Evolutionary conservation across 1,284 basidiomycete genomes (phyloP), one percentile per base, ranked within the genome.

Genomic region (Malassezia restricta): DNA sequence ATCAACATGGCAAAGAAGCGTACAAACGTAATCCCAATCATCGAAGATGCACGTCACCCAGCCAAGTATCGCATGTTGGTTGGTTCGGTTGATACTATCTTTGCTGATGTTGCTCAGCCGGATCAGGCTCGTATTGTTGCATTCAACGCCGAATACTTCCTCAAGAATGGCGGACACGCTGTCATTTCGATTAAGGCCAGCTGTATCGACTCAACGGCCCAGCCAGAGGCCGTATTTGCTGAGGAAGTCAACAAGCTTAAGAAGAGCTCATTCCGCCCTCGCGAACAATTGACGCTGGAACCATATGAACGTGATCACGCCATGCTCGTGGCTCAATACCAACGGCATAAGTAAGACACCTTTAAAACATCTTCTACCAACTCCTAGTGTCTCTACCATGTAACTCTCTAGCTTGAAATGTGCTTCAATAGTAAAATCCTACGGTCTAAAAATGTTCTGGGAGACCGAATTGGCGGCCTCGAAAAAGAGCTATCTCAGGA

Each of bases 1-100:
- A 95, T 99, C 71, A 87, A 87, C 77, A 99, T 98, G 94, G 92
- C 94, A 48, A 96, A 98, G 79, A 96, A 96, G 78, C 82, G 94
- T 57, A 98, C 94, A 60, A 98, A 98, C 76, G 90, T 98, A 62
- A 95, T 98, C 70, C 92, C 92, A 47, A 96, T 98, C 69, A 82
- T 98, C 51, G 92, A 98, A 76, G 94, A 98, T 73, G 92, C 92
- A 31, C 88, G 92, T 89, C 64, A 87, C 95, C 65, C 65, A 6
- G 61, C 68, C 54, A 73, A 69, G 59, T 72, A 71, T 61, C 63
- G 67, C 47, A 68, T 73, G 63, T 62, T 71, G 46, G 64, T 70
- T 24, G 64, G 65, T 47, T 65, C 65, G 41, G 68, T 71, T 47
- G 66, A 71, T 48, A 61, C 63, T 45, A 59, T 71, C 63, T 98